Percentiles rank a stretch among this genome's conserved stretches.
phyloP scores from a whole-genome alignment of 2,329 filamentous ascomycete species.

The Curvularia hawaiiensis region DNA sequence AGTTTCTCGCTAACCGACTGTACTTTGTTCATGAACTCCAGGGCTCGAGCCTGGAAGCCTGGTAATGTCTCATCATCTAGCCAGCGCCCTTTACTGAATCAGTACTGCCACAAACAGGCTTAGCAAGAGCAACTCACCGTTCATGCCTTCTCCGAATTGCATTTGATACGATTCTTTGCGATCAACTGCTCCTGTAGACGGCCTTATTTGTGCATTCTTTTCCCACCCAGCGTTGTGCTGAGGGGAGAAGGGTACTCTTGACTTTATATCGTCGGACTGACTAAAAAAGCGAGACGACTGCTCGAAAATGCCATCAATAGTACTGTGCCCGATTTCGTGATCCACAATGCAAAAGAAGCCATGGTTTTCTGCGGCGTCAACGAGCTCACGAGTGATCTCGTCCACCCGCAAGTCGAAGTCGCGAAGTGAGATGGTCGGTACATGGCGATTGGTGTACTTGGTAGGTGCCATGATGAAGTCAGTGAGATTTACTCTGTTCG shows the following conservation, averaged over 20 bases:
- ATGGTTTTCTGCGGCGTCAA: constrained; percentile 61
- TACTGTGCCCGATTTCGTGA: constrained; percentile 57
- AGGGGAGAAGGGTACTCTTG: constrained; percentile 56
- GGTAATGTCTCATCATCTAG: constrained; percentile 55
- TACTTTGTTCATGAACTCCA: constrained; percentile 61
- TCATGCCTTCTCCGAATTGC: constrained; percentile 63
- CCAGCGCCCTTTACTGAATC: constrained; percentile 49
- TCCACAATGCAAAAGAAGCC: constrained; percentile 66
- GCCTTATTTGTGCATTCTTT: constrained; percentile 47
- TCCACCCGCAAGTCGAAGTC: constrained; percentile 60
- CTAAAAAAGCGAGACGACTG: constrained; percentile 61
- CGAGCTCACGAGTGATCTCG: constrained; percentile 58
- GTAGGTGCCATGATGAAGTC: constrained; percentile 19
- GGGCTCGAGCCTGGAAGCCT: constrained; percentile 53
- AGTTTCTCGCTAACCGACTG: constrained; percentile 61
- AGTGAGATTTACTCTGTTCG: neutral
- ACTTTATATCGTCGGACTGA: constrained; percentile 53
- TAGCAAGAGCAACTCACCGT: constrained; percentile 37
- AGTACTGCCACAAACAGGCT: neutral
- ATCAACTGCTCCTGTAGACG: constrained; percentile 62
- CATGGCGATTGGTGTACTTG: constrained; percentile 16
- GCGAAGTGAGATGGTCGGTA: constrained; percentile 54
- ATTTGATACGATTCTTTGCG: constrained; percentile 68
- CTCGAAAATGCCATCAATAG: constrained; percentile 59
- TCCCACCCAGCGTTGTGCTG: constrained; percentile 65